Evolutionary conservation across 257 asterid species (phyloP), one percentile per base, ranked within the genome.

Genomic region (Agastache rugosa): DNA sequence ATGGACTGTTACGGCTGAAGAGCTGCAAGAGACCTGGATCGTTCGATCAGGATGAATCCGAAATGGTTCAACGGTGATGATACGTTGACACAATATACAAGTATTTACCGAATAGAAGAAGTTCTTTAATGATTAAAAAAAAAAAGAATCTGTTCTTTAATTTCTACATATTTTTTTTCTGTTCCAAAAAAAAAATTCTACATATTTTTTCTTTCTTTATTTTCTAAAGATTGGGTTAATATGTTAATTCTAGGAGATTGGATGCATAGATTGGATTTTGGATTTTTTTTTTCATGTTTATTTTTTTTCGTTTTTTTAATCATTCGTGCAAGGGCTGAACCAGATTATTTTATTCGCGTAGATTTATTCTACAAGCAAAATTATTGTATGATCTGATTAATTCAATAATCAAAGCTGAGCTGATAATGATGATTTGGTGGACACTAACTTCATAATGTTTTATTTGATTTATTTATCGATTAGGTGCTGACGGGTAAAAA

Each of bases 1-100:
- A 89, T 42, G 96, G 96, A 3, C 51, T 87, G 58, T 67, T 89
- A 23, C 76, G 87, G 80, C 17, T 85, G 85, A 89, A 82, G 85
- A 85, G 91, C 59, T 71, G 86, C 76, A 87, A 77, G 70, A 87
- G 69, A 78, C 76, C 84, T 41, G 92, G 81, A 69, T 80, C 91
- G 78, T 74, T 72, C 19, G 92, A 86, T 83, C 87, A 61, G 3
- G 91, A 81, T 39, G 59, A 66, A 42, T 23, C 82, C 2, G 81
- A 71, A 27, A 39, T 76, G 72, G 71, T 83, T 66, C 72, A 78
- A 80, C 87, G 89, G 69, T 90, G 84, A 81, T 17, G 37, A 14
- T 41, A 10, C 53, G n/a, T 51, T 23, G 5, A 27, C 44, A 72
- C 68, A 14, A 42, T 54, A 12, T 20, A 15, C 63, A 63, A 41